Conservation (phyloP, 1,139 yeast genomes). For the Yamadazyma dushanensis region DNA sequence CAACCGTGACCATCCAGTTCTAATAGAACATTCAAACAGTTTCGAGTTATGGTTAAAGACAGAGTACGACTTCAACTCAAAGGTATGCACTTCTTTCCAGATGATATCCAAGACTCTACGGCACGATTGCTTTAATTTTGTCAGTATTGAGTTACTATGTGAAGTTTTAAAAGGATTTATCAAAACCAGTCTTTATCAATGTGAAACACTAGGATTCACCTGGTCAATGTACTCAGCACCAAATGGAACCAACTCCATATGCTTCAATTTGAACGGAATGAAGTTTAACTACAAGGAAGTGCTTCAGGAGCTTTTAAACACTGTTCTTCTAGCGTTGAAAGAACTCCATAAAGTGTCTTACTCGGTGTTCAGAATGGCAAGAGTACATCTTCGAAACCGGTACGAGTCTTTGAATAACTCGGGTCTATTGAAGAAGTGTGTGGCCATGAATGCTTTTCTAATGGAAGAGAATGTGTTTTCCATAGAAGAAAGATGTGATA, state of each 20-base stretch:
- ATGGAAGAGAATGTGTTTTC: slow-evolving; percentile 56
- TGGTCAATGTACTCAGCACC: slow-evolving; percentile 56
- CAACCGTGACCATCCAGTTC: slow-evolving; percentile 6
- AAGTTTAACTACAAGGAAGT: slow-evolving; percentile 32
- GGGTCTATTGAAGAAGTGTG: slow-evolving; percentile 41
- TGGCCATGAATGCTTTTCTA: slow-evolving; percentile 48
- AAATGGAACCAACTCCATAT: slow-evolving; percentile 50
- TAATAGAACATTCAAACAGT: slow-evolving; percentile 9
- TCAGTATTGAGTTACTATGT: slow-evolving; percentile 47
- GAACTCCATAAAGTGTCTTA: slow-evolving; percentile 20
- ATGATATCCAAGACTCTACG: slow-evolving; percentile 15
- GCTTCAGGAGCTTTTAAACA: slow-evolving; percentile 21
- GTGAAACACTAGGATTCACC: slow-evolving; percentile 50
- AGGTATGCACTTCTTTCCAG: slow-evolving; percentile 45
- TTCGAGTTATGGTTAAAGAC: slow-evolving; percentile 53
- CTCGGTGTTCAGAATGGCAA: slow-evolving; percentile 40
- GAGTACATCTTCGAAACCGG: slow-evolving; percentile 42
- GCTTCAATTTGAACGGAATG: slow-evolving; percentile 52
- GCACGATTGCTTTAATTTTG: slow-evolving; percentile 7
- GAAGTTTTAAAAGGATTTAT: slow-evolving; percentile 44
- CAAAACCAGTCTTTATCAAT: slow-evolving; percentile 44
- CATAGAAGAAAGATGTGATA: slow-evolving; percentile 47
- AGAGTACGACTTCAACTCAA: slow-evolving; percentile 26
- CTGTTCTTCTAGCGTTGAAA: slow-evolving; percentile 18
- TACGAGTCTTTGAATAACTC: slow-evolving; percentile 40